Evolutionary conservation across 2,329 filamentous ascomycete species (phyloP).

Genomic region (Penicillium brevicompactum): DNA sequence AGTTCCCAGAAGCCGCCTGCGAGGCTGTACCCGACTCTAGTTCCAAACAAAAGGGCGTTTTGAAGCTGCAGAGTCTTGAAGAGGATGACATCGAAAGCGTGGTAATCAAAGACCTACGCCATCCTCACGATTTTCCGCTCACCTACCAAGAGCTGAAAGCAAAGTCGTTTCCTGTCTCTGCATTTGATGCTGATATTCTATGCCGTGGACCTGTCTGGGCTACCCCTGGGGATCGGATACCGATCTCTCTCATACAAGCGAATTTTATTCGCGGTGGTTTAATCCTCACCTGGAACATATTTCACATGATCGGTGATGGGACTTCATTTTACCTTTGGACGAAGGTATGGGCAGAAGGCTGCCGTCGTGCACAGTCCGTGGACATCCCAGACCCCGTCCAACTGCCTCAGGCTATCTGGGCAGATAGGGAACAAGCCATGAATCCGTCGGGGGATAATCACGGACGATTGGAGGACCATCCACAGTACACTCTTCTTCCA

Average conservation of each 20-base stretch:
- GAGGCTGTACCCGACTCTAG: slow-evolving; percentile 36
- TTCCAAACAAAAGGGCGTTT: slow-evolving; percentile 33
- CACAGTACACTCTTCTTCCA: slow-evolving; percentile 34
- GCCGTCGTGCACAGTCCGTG: slow-evolving; percentile 32
- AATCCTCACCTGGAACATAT: slow-evolving; percentile 44
- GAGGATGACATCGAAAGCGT: slow-evolving; percentile 30
- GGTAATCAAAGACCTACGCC: slow-evolving; percentile 46
- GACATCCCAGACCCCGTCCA: slow-evolving; percentile 22
- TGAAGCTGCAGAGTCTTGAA: slow-evolving; percentile 27
- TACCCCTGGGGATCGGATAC: slow-evolving; percentile 44
- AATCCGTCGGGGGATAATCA: slow-evolving; percentile 31
- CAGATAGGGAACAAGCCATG: slow-evolving; percentile 32
- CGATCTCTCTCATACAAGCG: slow-evolving; percentile 47
- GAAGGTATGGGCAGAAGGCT: slow-evolving; percentile 41
- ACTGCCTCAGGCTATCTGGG: slow-evolving; percentile 31
- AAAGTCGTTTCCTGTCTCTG: slow-evolving; percentile 48
- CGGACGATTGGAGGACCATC: slow-evolving; percentile 32
- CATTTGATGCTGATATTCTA: slow-evolving; percentile 52
- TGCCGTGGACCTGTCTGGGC: slow-evolving; percentile 25
- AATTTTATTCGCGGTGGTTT: slow-evolving; percentile 55
- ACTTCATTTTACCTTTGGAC: slow-evolving; percentile 35
- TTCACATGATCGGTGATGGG: slow-evolving; percentile 41
- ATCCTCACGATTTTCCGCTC: slow-evolving; percentile 29
- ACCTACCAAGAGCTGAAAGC: slow-evolving; percentile 42
- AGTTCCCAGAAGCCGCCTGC: slow-evolving; percentile 33